Evolutionary conservation across 176 grass and related monocot genomes (phyloP).

Genomic region (Pontederia crassipes): DNA sequence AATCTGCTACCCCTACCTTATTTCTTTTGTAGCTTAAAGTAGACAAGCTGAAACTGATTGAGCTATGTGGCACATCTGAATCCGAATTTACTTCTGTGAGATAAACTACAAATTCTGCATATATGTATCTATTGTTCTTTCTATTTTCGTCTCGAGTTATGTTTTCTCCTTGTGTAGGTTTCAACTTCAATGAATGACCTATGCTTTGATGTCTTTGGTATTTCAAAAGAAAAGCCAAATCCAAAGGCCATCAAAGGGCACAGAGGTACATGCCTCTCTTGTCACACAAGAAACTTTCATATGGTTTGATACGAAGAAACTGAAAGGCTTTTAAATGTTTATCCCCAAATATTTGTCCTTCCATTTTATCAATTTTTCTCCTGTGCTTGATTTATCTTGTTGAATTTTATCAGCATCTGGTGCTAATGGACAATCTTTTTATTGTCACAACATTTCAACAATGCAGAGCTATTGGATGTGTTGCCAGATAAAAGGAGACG

Average conservation of each 20-base stretch:
- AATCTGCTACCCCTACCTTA: not conserved
- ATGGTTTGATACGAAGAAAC: not conserved
- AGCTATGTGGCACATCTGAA: slow-evolving; percentile 80
- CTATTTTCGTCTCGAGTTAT: not conserved
- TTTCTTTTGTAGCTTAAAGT: slow-evolving; percentile 60
- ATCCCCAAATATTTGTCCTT: not conserved
- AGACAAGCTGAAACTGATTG: slow-evolving; percentile 83
- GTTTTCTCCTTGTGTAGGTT: slow-evolving; percentile 27
- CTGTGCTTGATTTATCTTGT: not conserved
- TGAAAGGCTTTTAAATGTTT: not conserved
- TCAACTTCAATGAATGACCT: slow-evolving; percentile 94
- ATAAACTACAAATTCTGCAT: not conserved
- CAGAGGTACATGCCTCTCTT: slow-evolving; percentile 41
- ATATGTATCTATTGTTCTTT: not conserved
- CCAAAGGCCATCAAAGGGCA: slow-evolving; percentile 72
- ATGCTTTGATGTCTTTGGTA: slow-evolving; percentile 89
- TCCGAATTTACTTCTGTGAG: slow-evolving; percentile 78
- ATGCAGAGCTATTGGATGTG: slow-evolving; percentile 66
- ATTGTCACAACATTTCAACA: not conserved
- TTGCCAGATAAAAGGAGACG: slow-evolving; percentile 81
- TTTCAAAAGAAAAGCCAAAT: slow-evolving; percentile 90
- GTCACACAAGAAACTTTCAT: not conserved
- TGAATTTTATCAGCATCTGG: not conserved
- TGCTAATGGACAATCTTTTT: not conserved
- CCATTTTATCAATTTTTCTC: not conserved